Conservation (phyloP, 768 basidiomycete genomes). For the Trichaptum fuscoviolaceum region DNA sequence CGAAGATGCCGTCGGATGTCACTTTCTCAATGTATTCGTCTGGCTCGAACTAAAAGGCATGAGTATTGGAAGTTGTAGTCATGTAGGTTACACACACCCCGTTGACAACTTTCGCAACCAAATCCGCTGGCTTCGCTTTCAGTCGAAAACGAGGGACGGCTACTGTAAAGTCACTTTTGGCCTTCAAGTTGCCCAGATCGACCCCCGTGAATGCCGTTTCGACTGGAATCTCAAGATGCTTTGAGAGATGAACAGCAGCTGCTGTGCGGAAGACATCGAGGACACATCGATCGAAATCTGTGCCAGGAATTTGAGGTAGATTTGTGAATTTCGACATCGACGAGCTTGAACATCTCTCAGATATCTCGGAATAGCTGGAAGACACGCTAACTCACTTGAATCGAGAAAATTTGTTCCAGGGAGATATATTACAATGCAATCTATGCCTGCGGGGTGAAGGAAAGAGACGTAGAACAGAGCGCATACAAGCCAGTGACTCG, state of each 20-base stretch:
- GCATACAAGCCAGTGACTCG: conserved; percentile 1
- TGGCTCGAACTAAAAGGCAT: conserved; percentile 30
- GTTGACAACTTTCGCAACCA: conserved; percentile 33
- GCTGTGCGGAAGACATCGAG: neutral
- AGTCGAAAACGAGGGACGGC: conserved; percentile 44
- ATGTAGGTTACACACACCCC: conserved; percentile 20
- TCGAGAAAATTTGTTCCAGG: neutral
- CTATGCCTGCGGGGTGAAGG: neutral
- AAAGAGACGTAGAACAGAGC: neutral
- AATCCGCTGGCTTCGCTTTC: conserved; percentile 35
- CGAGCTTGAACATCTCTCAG: neutral
- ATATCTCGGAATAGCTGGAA: neutral
- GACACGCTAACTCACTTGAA: neutral
- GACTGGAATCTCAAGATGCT: neutral
- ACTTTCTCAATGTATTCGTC: conserved; percentile 28
- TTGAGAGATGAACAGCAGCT: conserved; percentile 1
- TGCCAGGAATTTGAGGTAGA: conserved; percentile 2
- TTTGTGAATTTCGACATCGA: conserved; percentile 1
- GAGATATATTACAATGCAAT: neutral
- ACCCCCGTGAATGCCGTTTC: conserved; percentile 33
- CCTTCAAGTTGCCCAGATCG: conserved; percentile 32
- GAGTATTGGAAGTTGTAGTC: neutral
- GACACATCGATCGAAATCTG: conserved; percentile 2
- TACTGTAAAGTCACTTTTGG: conserved; percentile 39
- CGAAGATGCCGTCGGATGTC: conserved; percentile 16